Percentiles rank a stretch among this genome's conserved stretches.
Evolutionary conservation across 2,329 filamentous ascomycete genomes (phyloP).

Genomic region (Fusarium sp.): DNA sequence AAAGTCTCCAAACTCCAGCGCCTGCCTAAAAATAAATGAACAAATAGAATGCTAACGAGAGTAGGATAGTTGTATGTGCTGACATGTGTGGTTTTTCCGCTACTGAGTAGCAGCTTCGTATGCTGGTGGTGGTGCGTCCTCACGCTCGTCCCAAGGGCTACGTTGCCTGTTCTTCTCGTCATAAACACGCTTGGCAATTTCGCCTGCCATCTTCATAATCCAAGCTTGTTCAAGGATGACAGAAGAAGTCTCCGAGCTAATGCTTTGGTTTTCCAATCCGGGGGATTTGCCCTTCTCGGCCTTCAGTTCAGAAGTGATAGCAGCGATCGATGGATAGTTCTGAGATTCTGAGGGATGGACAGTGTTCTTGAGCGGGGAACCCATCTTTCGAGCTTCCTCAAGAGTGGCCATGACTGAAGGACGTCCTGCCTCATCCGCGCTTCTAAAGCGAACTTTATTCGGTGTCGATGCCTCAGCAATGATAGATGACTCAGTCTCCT

Average conservation of each 20-base stretch:
- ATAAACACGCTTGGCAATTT: slow-evolving; percentile 88
- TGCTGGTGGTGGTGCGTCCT: slow-evolving; percentile 70
- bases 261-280: slow-evolving; percentile 49
- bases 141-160: slow-evolving; percentile 60
- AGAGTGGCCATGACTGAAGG: slow-evolving; percentile 45
- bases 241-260: slow-evolving; percentile 62
- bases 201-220: slow-evolving; percentile 93
- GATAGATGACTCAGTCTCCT: slow-evolving; percentile 65
- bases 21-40: slow-evolving; percentile 33
- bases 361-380: slow-evolving; percentile 38
- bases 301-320: slow-evolving; percentile 29
- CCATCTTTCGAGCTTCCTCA: slow-evolving; percentile 41
- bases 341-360: slow-evolving; percentile 31
- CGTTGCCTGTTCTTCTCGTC: slow-evolving; percentile 77
- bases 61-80: slow-evolving; percentile 36
- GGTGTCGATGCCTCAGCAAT: slow-evolving; percentile 45
- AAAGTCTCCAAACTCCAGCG: slow-evolving; percentile 39
- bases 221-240: slow-evolving; percentile 83
- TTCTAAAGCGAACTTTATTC: slow-evolving; percentile 58
- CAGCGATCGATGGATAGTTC: slow-evolving; percentile 34
- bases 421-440: slow-evolving; percentile 31
- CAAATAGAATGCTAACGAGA: slow-evolving; percentile 33
- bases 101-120: slow-evolving; percentile 66
- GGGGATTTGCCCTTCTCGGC: slow-evolving; percentile 48
- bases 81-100: slow-evolving; percentile 16